Conservation (phyloP, 140 eudicot genomes). For the Anethum foeniculum region DNA sequence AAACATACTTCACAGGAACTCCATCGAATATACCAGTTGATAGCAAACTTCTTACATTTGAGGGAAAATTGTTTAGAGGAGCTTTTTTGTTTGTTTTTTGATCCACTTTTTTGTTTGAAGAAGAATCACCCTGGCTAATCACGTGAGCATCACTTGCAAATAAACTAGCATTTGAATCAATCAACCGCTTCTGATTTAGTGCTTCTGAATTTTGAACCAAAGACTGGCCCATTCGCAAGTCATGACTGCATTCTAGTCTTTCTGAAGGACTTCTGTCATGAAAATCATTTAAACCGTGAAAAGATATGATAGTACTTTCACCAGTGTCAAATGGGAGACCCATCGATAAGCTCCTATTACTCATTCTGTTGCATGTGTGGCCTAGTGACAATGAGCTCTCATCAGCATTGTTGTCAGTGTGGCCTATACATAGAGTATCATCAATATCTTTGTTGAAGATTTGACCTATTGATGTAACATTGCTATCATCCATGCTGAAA, state of each 20-base stretch:
- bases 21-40: conserved; percentile 92
- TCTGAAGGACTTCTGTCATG: conserved; percentile 31
- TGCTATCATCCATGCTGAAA: conserved; percentile 29
- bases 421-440: conserved; percentile 33
- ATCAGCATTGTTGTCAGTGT: conserved; percentile 27
- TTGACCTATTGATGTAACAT: conserved; percentile 36
- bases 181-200: conserved; percentile 34
- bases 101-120: conserved; percentile 33
- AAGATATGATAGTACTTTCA: conserved; percentile 42
- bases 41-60: conserved; percentile 72
- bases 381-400: conserved; percentile 17
- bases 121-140: conserved; percentile 21
- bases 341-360: conserved; percentile 26
- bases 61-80: conserved; percentile 74
- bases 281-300: conserved; percentile 29
- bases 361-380: conserved; percentile 19
- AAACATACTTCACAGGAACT: conserved; percentile 64
- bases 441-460: conserved; percentile 33
- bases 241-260: conserved; percentile 38
- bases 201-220: conserved; percentile 31
- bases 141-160: conserved; percentile 28
- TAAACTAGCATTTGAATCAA: conserved; percentile 24
- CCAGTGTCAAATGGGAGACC: conserved; percentile 34
- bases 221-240: conserved; percentile 45
- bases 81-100: conserved; percentile 54